phyloP scores from a whole-genome alignment of 176 grass and related monocot genomes.

The Poa annua region DNA sequence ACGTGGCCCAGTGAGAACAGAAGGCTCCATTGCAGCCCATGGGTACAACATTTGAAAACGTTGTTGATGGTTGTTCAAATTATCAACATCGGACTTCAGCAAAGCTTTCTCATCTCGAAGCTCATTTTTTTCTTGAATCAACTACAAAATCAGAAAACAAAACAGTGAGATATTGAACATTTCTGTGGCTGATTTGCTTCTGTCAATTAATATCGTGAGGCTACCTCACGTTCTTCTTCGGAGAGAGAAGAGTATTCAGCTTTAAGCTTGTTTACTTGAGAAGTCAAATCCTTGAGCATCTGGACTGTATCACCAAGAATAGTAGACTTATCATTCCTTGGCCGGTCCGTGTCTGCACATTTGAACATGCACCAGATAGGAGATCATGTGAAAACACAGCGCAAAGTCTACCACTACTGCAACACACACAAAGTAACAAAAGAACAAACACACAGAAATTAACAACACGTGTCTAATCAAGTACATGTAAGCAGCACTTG shows the following conservation, averaged over 20 bases:
- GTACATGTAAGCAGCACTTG: neutral
- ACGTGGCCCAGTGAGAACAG: slow-evolving; percentile 64
- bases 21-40: slow-evolving; percentile 79
- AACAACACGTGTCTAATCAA: neutral
- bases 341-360: slow-evolving; percentile 75
- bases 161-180: slow-evolving; percentile 4
- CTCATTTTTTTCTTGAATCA: slow-evolving; percentile 85
- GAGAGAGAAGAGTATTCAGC: slow-evolving; percentile 74
- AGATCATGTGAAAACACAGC: slow-evolving; percentile 23
- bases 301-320: slow-evolving; percentile 81
- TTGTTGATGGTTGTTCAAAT: slow-evolving; percentile 73
- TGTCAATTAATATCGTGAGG: slow-evolving; percentile 36
- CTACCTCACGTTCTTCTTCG: slow-evolving; percentile 89
- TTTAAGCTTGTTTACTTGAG: slow-evolving; percentile 81
- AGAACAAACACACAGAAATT: neutral
- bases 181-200: slow-evolving; percentile 18
- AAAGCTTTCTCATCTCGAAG: slow-evolving; percentile 85
- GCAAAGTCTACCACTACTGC: neutral
- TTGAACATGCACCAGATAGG: slow-evolving; percentile 34
- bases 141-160: slow-evolving; percentile 52
- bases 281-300: slow-evolving; percentile 80
- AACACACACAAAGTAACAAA: neutral
- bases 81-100: slow-evolving; percentile 81
- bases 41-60: slow-evolving; percentile 64
- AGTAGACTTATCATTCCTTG: slow-evolving; percentile 87